Evolutionary conservation across 75 land plant species (phyloP).

Genomic region (Picea glauca): DNA sequence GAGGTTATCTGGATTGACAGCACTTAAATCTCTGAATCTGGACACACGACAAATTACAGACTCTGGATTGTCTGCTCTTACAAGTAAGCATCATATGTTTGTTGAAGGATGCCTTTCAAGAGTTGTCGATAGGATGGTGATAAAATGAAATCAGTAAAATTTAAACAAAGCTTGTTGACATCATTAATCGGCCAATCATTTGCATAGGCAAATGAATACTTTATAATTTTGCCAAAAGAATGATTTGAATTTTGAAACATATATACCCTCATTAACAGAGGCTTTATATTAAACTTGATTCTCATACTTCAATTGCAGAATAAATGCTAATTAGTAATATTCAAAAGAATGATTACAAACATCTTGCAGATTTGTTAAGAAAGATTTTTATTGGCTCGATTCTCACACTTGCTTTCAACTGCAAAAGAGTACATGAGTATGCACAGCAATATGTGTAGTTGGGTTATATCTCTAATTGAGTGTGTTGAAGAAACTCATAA

Average conservation of each 20-base stretch:
- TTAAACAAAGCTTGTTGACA: neutral
- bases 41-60: constrained; percentile 92
- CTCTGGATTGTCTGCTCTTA: constrained; percentile 78
- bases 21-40: constrained; percentile 87
- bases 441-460: too few relatives aligned
- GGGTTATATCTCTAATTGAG: too few relatives aligned
- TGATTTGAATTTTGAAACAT: neutral
- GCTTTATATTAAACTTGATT: neutral
- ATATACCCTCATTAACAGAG: neutral
- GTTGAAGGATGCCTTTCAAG: neutral
- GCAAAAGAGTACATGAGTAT: too few relatives aligned
- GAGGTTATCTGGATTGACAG: constrained; percentile 64
- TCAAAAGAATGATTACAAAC: too few relatives aligned
- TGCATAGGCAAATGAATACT: neutral
- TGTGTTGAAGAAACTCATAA: too few relatives aligned
- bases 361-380: too few relatives aligned
- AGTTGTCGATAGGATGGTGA: neutral
- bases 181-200: neutral
- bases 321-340: neutral
- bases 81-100: constrained; percentile 35
- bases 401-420: too few relatives aligned
- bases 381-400: too few relatives aligned
- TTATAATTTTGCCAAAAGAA: neutral
- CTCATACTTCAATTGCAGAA: neutral
- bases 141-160: neutral